Base-by-base conservation (phyloP, 768 basidiomycete genomes). In the Lactifluus volemus region DNA sequence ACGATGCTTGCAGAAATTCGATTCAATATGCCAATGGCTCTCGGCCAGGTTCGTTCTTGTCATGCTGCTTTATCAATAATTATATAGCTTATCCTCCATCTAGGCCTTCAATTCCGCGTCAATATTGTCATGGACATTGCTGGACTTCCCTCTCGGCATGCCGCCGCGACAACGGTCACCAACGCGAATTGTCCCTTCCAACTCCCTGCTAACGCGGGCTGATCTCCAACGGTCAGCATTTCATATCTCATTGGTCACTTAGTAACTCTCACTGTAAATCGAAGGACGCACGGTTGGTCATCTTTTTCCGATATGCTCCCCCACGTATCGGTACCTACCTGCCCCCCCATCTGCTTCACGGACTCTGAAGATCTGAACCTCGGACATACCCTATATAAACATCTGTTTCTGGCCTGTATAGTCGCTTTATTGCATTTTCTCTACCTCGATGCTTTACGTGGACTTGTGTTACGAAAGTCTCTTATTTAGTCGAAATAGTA, bases 1-100 rank as follows among this genome's bases (percentile, higher is more conserved):
- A 93, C 70, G 76, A 86, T 59, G 86, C 81, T 6, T 94, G 92
- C 76, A 80, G 79, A 74, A 86, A 91, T 69, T 68, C 71, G 44
- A 76, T 71, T 41, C 68, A 82, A 34, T 81, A 74, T 70, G 38
- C 70, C 3, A 73, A 73, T 68, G 82, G 80, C n/a, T 74, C 71
- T 50, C 82, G 85, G 56, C 83, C 81, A 58, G 78, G 85, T 92
- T 68, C 36, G 86, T 79, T 49, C 1, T 44, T 29, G 17, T 41
- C 34, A 29, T 30, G n/a, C 14, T 53, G 14, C 15, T 30, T n/a
- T 25, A 25, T 2, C 2, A 25, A 4, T 14, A 10, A 19, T 49
- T 30, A 11, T 10, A 53, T 17, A 11, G 15, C 52, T 49, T 32
- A 54, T 25, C 21, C 25, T 25, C 3, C 5, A 15, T n/a, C 21